phyloP scores from a whole-genome alignment of 148 eudicot genomes.

The Mesembryanthemum crystallinum region DNA sequence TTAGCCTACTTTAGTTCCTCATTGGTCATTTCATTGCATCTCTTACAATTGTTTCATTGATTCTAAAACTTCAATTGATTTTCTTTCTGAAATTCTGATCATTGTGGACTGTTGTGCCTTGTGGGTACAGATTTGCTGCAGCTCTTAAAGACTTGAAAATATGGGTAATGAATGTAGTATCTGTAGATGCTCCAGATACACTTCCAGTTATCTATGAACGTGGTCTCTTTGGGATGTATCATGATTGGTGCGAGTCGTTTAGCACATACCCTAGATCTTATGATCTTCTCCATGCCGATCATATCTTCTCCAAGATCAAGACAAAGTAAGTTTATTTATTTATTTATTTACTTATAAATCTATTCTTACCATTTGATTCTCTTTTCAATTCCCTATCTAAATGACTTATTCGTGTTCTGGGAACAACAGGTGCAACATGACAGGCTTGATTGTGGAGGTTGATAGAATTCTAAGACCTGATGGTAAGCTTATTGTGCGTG shows the following conservation, averaged over 20 bases:
- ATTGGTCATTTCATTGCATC: not conserved
- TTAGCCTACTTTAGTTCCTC: not conserved
- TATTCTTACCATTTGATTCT: not conserved
- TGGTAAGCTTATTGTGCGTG: slow-evolving; percentile 62
- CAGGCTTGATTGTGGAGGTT: slow-evolving; percentile 50
- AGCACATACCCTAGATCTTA: slow-evolving; percentile 79
- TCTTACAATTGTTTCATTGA: not conserved
- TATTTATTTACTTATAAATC: too few relatives aligned
- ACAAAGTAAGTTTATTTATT: slow-evolving; percentile 42
- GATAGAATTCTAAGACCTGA: slow-evolving; percentile 63
- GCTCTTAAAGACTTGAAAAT: slow-evolving; percentile 62
- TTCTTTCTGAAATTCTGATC: not conserved
- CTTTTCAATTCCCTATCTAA: not conserved
- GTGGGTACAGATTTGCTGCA: slow-evolving; percentile 60
- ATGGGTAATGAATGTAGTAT: slow-evolving; percentile 83
- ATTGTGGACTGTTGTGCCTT: slow-evolving; percentile 6
- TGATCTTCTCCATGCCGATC: slow-evolving; percentile 81
- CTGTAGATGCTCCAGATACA: slow-evolving; percentile 66
- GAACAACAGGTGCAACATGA: slow-evolving; percentile 49
- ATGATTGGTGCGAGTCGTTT: slow-evolving; percentile 84
- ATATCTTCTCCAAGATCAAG: slow-evolving; percentile 63
- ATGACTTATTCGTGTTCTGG: not conserved
- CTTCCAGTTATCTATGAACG: slow-evolving; percentile 74
- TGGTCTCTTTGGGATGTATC: slow-evolving; percentile 80
- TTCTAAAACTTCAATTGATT: not conserved